These are phyloP conservation scores for Orbilia oligospora DNA, from an alignment of 2,329 filamentous ascomycete species.

Conservation along the genomic window DNA sequence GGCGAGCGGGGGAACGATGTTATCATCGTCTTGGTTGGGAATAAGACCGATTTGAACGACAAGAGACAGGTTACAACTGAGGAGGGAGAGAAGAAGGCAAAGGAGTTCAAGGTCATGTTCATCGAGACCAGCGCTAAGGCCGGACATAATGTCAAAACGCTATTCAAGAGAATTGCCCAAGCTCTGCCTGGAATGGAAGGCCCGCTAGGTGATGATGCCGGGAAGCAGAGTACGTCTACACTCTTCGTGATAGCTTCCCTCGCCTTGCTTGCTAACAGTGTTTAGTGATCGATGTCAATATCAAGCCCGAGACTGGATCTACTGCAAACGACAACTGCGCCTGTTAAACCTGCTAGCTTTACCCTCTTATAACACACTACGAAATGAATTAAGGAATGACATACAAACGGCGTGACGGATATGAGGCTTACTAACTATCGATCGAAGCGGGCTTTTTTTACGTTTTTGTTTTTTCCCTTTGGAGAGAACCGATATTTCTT, in stretches of 20 bases:
- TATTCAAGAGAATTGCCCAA: slow-evolving; percentile 98
- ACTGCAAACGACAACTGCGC: slow-evolving; percentile 81
- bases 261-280: slow-evolving; percentile 24
- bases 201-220: slow-evolving; percentile 77
- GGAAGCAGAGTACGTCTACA: slow-evolving; percentile 74
- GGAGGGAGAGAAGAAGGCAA: slow-evolving; percentile 97
- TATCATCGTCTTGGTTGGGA: slow-evolving; percentile 97
- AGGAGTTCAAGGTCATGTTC: slow-evolving; percentile 98
- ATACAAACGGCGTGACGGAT: slow-evolving; percentile 13
- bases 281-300: slow-evolving; percentile 93
- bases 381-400: slow-evolving; percentile 22
- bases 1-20: slow-evolving; percentile 98
- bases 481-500: slow-evolving; percentile 30
- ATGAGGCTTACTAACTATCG: slow-evolving; percentile 26
- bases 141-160: slow-evolving; percentile 96
- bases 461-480: slow-evolving; percentile 23
- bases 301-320: slow-evolving; percentile 74
- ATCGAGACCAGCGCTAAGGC: slow-evolving; percentile 99
- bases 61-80: slow-evolving; percentile 97
- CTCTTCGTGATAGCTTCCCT: slow-evolving; percentile 77
- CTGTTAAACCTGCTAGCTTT: slow-evolving; percentile 69
- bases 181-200: slow-evolving; percentile 98
- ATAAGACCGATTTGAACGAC: slow-evolving; percentile 99
- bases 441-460: slow-evolving; percentile 38
- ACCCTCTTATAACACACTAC: not conserved